These are phyloP conservation scores for Pythium insidiosum DNA, from an alignment of 352 stramenopile species.

Conservation along the genomic window DNA sequence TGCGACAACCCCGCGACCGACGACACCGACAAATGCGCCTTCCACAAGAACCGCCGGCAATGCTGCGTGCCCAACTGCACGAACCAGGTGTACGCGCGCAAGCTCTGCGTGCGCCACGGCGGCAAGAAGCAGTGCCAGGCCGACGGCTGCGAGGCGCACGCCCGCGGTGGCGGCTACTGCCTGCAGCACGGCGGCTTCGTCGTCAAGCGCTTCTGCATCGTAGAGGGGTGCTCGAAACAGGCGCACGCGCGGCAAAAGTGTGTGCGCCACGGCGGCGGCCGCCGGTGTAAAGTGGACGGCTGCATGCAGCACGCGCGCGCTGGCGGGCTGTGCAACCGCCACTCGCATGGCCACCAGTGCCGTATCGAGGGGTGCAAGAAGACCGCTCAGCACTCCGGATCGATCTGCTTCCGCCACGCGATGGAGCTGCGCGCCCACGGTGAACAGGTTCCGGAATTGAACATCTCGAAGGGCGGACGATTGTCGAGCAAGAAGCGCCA, in stretches of 20 bases:
- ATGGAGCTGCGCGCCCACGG: constrained; percentile 70
- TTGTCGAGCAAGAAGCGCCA: constrained; percentile 65
- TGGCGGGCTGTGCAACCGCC: constrained; percentile 62
- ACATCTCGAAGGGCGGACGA: constrained; percentile 68
- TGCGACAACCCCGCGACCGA: constrained; percentile 67
- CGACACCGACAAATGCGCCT: constrained; percentile 69
- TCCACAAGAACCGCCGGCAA: constrained; percentile 78
- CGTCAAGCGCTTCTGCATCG: constrained; percentile 76
- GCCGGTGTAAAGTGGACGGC: constrained; percentile 57
- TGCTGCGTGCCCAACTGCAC: constrained; percentile 77
- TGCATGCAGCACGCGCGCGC: constrained; percentile 73
- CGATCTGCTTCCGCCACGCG: constrained; percentile 68
- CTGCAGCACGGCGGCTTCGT: constrained; percentile 75
- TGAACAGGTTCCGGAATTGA: constrained; percentile 60
- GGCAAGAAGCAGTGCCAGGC: constrained; percentile 76
- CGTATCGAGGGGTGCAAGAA: constrained; percentile 75
- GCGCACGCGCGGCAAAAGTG: constrained; percentile 70
- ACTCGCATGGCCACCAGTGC: constrained; percentile 68
- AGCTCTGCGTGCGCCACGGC: constrained; percentile 74
- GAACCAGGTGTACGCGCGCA: constrained; percentile 79
- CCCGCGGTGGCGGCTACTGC: constrained; percentile 63
- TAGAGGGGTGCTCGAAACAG: constrained; percentile 74
- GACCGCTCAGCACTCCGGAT: constrained; percentile 69
- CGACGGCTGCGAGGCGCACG: constrained; percentile 65
- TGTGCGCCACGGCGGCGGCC: constrained; percentile 62